A percentile compares a stretch with the other conserved stretches of the same genome.
phyloP scores from a whole-genome alignment of 768 basidiomycete genomes.

The Pleurotus tuoliensis region DNA sequence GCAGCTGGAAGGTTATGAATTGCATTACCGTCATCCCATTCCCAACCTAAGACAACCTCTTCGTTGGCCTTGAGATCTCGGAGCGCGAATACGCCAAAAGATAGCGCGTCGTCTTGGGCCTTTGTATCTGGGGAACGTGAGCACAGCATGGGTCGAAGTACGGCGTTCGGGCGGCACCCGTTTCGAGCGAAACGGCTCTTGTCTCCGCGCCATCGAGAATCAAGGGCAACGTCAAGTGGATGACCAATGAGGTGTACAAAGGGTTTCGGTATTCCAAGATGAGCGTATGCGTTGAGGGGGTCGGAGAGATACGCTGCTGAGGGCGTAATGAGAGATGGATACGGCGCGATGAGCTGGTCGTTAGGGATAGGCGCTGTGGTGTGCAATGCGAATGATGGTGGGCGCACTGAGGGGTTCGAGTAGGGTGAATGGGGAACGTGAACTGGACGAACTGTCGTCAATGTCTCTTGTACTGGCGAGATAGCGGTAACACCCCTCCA shows the following conservation, averaged over 20 bases:
- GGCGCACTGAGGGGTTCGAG: slow-evolving; percentile 41
- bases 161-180: slow-evolving; percentile 66
- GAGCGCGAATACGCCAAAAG: slow-evolving; percentile 80
- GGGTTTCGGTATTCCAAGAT: slow-evolving; percentile 79
- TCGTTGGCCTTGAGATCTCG: slow-evolving; percentile 72
- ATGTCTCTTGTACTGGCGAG: slow-evolving; percentile 15
- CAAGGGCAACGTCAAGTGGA: slow-evolving; percentile 75
- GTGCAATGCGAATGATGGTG: slow-evolving; percentile 63
- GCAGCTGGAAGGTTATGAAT: slow-evolving; percentile 75
- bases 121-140: slow-evolving; percentile 16
- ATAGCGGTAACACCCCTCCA: slow-evolving; percentile 72
- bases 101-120: slow-evolving; percentile 34
- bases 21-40: slow-evolving; percentile 93
- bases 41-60: slow-evolving; percentile 90
- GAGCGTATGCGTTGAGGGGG: slow-evolving; percentile 83
- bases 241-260: slow-evolving; percentile 77
- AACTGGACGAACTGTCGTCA: slow-evolving; percentile 15
- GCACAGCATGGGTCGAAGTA: slow-evolving; percentile 51
- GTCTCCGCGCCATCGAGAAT: slow-evolving; percentile 69
- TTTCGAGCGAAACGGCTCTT: slow-evolving; percentile 59
- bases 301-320: slow-evolving; percentile 68
- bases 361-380: slow-evolving; percentile 55
- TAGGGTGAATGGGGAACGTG: slow-evolving; percentile 15
- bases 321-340: slow-evolving; percentile 59
- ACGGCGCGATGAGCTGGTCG: slow-evolving; percentile 58